These are phyloP conservation scores for Crithidia acanthocephali DNA, from an alignment of 208 protist species.

Conservation along the genomic window DNA sequence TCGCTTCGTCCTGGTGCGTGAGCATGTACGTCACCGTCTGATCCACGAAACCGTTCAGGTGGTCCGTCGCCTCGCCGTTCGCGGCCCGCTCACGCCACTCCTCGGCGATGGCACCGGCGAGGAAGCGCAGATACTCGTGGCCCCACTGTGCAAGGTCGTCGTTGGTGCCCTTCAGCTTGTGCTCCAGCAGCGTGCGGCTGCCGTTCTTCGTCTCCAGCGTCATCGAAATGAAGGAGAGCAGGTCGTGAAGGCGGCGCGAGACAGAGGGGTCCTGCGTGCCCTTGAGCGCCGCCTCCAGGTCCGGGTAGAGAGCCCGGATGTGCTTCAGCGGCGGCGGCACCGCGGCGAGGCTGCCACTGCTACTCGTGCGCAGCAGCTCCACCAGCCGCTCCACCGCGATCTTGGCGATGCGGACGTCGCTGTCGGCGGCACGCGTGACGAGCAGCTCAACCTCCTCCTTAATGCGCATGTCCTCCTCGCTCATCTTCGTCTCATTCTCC, in stretches of 20 bases:
- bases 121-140: constrained; percentile 98
- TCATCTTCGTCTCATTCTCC: constrained; percentile 70
- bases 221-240: constrained; percentile 99
- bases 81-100: constrained; percentile 89
- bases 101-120: constrained; percentile 94
- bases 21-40: constrained; percentile 97
- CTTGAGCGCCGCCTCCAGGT: constrained; percentile 91
- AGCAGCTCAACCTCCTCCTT: constrained; percentile 96
- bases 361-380: constrained; percentile 95
- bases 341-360: constrained; percentile 97
- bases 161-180: constrained; percentile 95
- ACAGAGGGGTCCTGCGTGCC: constrained; percentile 53
- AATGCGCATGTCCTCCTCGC: constrained; percentile 95
- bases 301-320: constrained; percentile 94
- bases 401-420: constrained; percentile 74
- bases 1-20: constrained; percentile 96
- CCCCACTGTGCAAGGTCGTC: constrained; percentile 97
- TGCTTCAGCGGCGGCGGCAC: constrained; percentile 99
- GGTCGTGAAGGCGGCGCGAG: constrained; percentile 93
- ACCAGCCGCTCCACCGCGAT: constrained; percentile 93
- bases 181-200: constrained; percentile 91
- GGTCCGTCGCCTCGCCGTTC: constrained; percentile 67
- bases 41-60: constrained; percentile 91
- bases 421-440: constrained; percentile 84
- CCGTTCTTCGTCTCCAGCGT: constrained; percentile 90